Base-by-base conservation (phyloP, 805 yeast genomes). In the Candida silvicultrix region DNA sequence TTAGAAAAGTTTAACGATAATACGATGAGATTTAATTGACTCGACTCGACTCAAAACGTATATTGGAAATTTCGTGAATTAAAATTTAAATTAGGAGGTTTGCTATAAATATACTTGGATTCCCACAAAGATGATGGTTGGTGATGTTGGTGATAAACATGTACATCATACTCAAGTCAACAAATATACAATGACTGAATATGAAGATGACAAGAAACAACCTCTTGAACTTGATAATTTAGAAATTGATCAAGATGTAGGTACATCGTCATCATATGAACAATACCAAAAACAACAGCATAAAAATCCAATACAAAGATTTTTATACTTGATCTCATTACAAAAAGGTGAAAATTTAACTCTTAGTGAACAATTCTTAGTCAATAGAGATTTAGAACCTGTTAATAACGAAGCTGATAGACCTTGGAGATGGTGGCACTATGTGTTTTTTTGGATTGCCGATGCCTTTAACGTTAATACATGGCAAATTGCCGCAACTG, bases 401-500 rank as follows among this genome's bases (percentile, higher is more conserved):
- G 89, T 88, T 4, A 41, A 56, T 15, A 92, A 87, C 59, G 72
- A 66, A 15, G 76, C 68, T 4, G 78, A 95, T 57, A 73, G 96
- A 57, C 75, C 77, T n/a, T 89, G 97, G 97, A 68, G 77, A 25
- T 86, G 95, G 95, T 81, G 71, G 64, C 86, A 88, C 63, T 89
- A 69, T 60, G 81, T 85, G 14, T 80, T 77, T 52, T 85, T 86
- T 56, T 89, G 97, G 97, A 64, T 89, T 47, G 89, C 96, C 0
- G 97, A 89, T 62, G 81, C 95, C 29, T 86, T 89, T 69, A 89
- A 89, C 66, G 80, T 89, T 60, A 88, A 86, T 63, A 87, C 96
- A 6, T 88, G 92, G 89, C 89, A 85, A 69, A 87, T 89, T 55
- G 96, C 95, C 2, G 81, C 92, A 9, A 85, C 95, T 0, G 95